Base-by-base conservation (phyloP, 768 basidiomycete species). In the Agaricus blazei region DNA sequence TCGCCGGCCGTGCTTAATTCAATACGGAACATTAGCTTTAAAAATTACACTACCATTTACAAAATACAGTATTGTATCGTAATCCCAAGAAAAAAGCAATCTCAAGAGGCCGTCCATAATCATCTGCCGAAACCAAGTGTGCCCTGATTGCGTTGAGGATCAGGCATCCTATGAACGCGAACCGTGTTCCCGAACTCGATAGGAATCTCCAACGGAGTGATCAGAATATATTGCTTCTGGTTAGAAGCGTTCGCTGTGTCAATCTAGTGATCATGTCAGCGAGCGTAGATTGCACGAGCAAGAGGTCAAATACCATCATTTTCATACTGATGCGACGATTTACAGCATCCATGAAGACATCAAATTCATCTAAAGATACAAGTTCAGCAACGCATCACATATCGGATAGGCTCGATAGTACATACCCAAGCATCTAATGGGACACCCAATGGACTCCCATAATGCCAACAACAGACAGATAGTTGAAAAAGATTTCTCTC, bases 401-500 rank as follows among this genome's bases (percentile, higher is more conserved):
- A 3, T 11, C 34, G 11, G 34, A 15, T 24, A 3, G 56, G 9
- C 5, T 43, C 34, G 34, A 8, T 37, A 34, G 15, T 29, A 69
- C 79, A 41, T 63, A 90, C 89, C 89, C 24, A 98, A 82, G 64
- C 96, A 98, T 56, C 97, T 78, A 45, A 99, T 76, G 1, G 97
- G 97, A 66, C 95, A 95, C 0, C 90, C 88, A 54, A 95, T 93
- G 14, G 92, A 87, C 63, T 97, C 91, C 97, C 97, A 99, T 44
- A 99, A 76, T 3, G 97, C 87, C n/a, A 98, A 74, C 46, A 99
- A 74, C 50, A 99, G 70, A 62, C 93, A 95, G 59, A 98, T 93
- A 0, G 96, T 98, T 5, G 94, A 90, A 72, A 97, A 99, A 6
- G 92, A 95, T 69, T 97, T 96, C 69, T 98, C 96, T 38, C 96